These are phyloP conservation scores for Lentinula novae-zelandiae DNA, from an alignment of 1,284 basidiomycete species.

Conservation along the genomic window DNA sequence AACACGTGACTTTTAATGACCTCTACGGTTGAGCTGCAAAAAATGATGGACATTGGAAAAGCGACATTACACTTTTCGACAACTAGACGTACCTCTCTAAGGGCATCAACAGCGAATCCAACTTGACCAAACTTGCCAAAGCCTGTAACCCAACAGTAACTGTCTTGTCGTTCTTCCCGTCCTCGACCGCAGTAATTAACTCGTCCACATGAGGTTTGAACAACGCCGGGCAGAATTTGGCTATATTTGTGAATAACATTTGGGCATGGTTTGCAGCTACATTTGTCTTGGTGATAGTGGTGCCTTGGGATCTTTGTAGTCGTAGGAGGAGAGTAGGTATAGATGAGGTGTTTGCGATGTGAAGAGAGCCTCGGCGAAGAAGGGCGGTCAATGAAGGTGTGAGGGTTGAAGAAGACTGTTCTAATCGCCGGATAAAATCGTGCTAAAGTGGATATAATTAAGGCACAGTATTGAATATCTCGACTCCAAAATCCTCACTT, in stretches of 20 bases:
- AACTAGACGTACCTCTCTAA: slow-evolving; percentile 60
- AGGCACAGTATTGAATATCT: neutral
- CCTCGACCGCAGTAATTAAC: slow-evolving; percentile 1
- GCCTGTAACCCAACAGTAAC: slow-evolving; percentile 76
- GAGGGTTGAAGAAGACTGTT: slow-evolving; percentile 62
- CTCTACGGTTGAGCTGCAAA: slow-evolving; percentile 60
- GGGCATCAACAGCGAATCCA: slow-evolving; percentile 53
- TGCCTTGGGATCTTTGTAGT: slow-evolving; percentile 46
- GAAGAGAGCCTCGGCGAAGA: slow-evolving; percentile 69
- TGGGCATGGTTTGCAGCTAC: slow-evolving; percentile 43
- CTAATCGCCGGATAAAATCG: slow-evolving; percentile 76
- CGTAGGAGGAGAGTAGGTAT: slow-evolving; percentile 77
- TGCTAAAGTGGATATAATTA: slow-evolving; percentile 34
- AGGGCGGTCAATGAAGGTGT: slow-evolving; percentile 72
- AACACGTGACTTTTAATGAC: slow-evolving; percentile 60
- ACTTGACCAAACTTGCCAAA: slow-evolving; percentile 62
- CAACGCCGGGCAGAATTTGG: slow-evolving; percentile 76
- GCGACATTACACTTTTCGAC: neutral
- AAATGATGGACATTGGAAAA: slow-evolving; percentile 1
- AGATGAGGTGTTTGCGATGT: slow-evolving; percentile 81
- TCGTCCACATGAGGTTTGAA: slow-evolving; percentile 42
- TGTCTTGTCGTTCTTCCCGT: slow-evolving; percentile 45
- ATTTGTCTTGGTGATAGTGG: slow-evolving; percentile 30
- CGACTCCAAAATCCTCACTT: slow-evolving; percentile 39
- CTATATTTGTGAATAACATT: slow-evolving; percentile 56